Percentiles rank a stretch among this genome's conserved stretches.
Evolutionary conservation across 2,329 filamentous ascomycete species (phyloP).

Genomic region (Alternaria postmessia): DNA sequence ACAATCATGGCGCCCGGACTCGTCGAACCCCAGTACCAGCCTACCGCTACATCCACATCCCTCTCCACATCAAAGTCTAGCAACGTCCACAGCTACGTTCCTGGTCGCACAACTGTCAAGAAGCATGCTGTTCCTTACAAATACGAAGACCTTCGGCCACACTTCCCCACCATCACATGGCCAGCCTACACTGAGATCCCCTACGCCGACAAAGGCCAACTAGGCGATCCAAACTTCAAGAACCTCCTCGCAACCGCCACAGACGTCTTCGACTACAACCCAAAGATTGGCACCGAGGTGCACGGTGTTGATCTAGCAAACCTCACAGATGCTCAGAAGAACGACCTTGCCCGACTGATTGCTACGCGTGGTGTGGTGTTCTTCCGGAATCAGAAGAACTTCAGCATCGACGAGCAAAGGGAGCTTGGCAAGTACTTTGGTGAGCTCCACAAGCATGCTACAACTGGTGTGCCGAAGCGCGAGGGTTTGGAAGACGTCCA

Average conservation of each 20-base stretch:
- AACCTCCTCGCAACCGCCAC: constrained; percentile 62
- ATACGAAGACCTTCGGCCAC: constrained; percentile 61
- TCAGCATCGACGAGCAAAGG: constrained; percentile 63
- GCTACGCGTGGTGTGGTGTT: constrained; percentile 66
- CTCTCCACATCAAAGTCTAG: constrained; percentile 29
- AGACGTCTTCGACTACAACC: constrained; percentile 65
- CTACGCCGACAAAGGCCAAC: constrained; percentile 63
- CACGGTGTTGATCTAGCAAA: constrained; percentile 60
- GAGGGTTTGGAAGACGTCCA: constrained; percentile 64
- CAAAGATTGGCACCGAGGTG: constrained; percentile 64
- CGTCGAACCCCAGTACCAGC: constrained; percentile 33
- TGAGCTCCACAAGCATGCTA: constrained; percentile 63
- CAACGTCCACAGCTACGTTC: constrained; percentile 53
- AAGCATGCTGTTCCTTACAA: constrained; percentile 58
- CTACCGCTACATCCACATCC: constrained; percentile 15
- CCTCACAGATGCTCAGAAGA: constrained; percentile 61
- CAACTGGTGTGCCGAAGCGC: constrained; percentile 60
- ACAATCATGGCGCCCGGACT: constrained; percentile 46
- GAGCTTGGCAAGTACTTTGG: constrained; percentile 63
- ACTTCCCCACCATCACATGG: constrained; percentile 64
- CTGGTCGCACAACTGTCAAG: constrained; percentile 58
- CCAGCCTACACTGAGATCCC: constrained; percentile 57
- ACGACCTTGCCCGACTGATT: constrained; percentile 63
- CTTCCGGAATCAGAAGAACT: constrained; percentile 64
- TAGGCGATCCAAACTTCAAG: constrained; percentile 63